These are phyloP conservation scores for Cenchrus purpureus DNA, from an alignment of 176 grass and related monocot genomes.

Conservation along the genomic window DNA sequence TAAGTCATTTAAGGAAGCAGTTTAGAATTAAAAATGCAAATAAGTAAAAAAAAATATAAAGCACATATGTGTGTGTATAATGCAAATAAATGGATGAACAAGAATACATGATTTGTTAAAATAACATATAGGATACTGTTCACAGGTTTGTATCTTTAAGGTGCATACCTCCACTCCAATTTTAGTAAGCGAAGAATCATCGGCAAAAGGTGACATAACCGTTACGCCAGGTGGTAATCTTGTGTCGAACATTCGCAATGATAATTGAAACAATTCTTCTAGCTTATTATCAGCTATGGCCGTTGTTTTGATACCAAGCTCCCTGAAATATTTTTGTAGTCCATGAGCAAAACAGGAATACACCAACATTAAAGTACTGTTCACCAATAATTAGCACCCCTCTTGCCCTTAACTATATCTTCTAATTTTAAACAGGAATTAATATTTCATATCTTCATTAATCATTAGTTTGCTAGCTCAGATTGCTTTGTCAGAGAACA, in stretches of 20 bases:
- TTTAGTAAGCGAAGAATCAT: conserved; percentile 82
- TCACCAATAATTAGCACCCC: not conserved
- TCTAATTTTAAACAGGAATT: not conserved
- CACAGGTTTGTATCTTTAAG: not conserved
- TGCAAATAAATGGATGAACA: conserved; percentile 30
- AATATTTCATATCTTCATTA: conserved; percentile 19
- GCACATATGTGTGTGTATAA: not conserved
- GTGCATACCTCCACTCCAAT: conserved; percentile 71
- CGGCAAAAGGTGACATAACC: conserved; percentile 75
- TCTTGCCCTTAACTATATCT: conserved; percentile 2
- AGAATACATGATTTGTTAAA: not conserved
- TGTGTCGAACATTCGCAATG: conserved; percentile 90
- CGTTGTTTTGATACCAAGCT: conserved; percentile 78
- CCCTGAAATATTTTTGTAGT: conserved; percentile 60
- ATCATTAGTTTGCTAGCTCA: conserved; percentile 18
- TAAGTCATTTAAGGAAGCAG: conserved; percentile 1
- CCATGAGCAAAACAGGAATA: conserved; percentile 25
- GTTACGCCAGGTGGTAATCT: conserved; percentile 91
- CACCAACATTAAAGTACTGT: not conserved
- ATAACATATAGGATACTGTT: not conserved
- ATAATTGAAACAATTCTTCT: conserved; percentile 71
- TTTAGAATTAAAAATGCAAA: conserved; percentile 23
- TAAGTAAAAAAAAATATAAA: not conserved
- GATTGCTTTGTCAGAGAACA: conserved; percentile 3
- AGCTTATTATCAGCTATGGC: conserved; percentile 62